These are phyloP conservation scores for Calcarisporium arbuscula DNA, from an alignment of 2,329 filamentous ascomycete species.

Conservation along the genomic window DNA sequence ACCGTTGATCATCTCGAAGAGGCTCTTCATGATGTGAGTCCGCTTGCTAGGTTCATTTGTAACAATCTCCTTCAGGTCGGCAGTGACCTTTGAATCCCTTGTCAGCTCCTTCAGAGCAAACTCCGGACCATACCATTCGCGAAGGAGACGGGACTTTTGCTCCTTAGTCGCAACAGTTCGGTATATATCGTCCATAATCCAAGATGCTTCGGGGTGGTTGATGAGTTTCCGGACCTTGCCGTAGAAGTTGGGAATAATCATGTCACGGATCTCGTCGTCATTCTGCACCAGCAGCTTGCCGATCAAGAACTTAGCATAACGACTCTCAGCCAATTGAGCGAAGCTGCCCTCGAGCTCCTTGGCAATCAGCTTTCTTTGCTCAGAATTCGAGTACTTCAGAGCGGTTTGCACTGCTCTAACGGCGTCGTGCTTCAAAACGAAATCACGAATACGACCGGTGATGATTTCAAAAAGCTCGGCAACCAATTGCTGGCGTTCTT, in stretches of 20 bases:
- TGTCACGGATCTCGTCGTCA: conserved; percentile 76
- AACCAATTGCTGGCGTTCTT: conserved; percentile 82
- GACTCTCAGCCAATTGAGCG: conserved; percentile 80
- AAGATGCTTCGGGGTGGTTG: conserved; percentile 91
- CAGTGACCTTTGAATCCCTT: conserved; percentile 48
- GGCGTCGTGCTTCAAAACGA: conserved; percentile 96
- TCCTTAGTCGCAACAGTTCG: conserved; percentile 76
- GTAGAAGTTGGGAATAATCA: conserved; percentile 92
- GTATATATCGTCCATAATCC: conserved; percentile 97
- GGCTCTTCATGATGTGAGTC: conserved; percentile 75
- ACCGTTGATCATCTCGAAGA: conserved; percentile 82
- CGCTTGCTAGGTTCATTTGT: conserved; percentile 77
- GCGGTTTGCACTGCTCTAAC: conserved; percentile 96
- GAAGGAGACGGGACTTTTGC: conserved; percentile 77
- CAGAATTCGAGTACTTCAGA: conserved; percentile 85
- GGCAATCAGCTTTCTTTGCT: conserved; percentile 82
- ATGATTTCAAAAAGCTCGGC: conserved; percentile 88
- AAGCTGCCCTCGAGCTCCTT: conserved; percentile 81
- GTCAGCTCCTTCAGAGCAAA: conserved; percentile 70
- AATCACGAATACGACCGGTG: conserved; percentile 85
- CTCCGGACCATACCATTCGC: conserved; percentile 95
- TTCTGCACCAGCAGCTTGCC: conserved; percentile 94
- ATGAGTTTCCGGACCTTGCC: conserved; percentile 88
- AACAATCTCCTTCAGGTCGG: conserved; percentile 71
- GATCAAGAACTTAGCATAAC: conserved; percentile 95